Evolutionary conservation across 148 eudicot genomes (phyloP), one percentile per base, ranked within the genome.

Genomic region (Nyssa sinensis): DNA sequence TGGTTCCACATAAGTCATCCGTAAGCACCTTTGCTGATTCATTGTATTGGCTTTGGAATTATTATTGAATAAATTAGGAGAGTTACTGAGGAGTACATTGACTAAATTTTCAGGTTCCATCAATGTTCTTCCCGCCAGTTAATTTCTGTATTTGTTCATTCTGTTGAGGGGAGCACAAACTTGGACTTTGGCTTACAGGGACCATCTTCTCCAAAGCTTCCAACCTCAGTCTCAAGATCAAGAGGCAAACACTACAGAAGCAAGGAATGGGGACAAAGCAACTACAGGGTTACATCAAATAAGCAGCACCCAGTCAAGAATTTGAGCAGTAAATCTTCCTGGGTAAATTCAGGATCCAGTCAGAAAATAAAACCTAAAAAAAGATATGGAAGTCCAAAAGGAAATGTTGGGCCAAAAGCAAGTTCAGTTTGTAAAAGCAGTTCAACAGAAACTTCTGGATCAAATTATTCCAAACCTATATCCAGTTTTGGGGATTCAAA

Each of bases 1-100:
- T 90, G 94, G 94, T 90, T 90, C 77, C 71, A 82, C 58, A 78
- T 71, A 58, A 88, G 81, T 64, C 94, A 90, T 37, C 76, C 53
- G 94, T 90, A 81, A 78, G 91, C 76, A 27, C 51, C 17, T 77
- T 79, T 61, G 62, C 61, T 30, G n/a, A n/a, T 17, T 57, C 12
- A 61, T 23, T 11, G 17, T 49, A 28, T 5, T 5, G 25, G n/a
- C 34, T 66, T 31, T 27, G 4, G 21, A 16, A n/a, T 14, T 37
- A 37, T n/a, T 55, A 57, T 39, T 14, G 7, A 31, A 51, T 49
- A 49, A 69, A 30, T 23, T 63, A 44, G 14, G 16, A 10, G 61
- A 37, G 44, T 25, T 59, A 55, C 10, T 10, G 35, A 23, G 51
- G 37, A 27, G 8, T 68, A 28, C 24, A 55, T 66, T 69, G 37